These are phyloP conservation scores for Ballota nigra DNA, from an alignment of 257 asterid genomes.

Conservation along the genomic window DNA sequence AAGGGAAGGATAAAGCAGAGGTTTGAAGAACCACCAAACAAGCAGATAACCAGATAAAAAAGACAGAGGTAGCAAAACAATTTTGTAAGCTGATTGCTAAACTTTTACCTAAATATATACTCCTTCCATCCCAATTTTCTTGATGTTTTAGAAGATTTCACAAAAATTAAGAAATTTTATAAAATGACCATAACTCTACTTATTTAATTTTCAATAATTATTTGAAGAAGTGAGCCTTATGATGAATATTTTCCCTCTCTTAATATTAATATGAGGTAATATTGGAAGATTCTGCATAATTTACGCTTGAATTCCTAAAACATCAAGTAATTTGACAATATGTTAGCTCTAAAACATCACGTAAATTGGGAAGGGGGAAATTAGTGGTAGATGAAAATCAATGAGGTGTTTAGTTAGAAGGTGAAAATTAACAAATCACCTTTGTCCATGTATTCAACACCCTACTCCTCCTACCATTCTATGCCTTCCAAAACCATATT, in stretches of 20 bases:
- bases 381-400: neutral
- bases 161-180: too few relatives aligned
- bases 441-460: neutral
- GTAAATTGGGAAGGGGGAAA: neutral
- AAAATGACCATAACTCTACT: neutral
- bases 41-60: too few relatives aligned
- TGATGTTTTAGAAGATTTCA: neutral
- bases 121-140: neutral
- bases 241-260: neutral
- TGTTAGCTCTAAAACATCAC: neutral
- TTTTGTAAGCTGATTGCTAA: neutral
- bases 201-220: neutral
- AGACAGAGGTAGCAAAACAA: slow-evolving; percentile 4
- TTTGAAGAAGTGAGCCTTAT: neutral
- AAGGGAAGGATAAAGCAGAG: neutral
- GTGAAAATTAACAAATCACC: neutral
- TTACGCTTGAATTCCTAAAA: neutral
- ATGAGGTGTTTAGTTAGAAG: neutral
- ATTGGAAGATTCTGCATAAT: neutral
- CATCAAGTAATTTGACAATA: neutral
- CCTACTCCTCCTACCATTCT: neutral
- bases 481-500: neutral
- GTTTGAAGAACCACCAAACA: neutral
- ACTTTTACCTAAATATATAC: neutral
- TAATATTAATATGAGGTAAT: neutral